These are phyloP conservation scores for Lepidium africanum DNA, from an alignment of 345 rosid genomes.

Conservation along the genomic window DNA sequence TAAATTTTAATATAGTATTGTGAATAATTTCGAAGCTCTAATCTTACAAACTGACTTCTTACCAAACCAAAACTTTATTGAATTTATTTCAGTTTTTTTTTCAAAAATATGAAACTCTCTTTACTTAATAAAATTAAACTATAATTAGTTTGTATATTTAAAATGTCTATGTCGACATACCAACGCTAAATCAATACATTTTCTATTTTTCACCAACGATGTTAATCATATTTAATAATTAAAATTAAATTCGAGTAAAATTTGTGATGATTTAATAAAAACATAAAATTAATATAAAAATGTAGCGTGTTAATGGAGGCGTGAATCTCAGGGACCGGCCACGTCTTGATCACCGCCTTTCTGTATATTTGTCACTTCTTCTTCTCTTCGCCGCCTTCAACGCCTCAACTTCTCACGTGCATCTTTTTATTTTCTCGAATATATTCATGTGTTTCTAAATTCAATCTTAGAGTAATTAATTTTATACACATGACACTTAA, in stretches of 20 bases:
- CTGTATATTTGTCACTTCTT: neutral
- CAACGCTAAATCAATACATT: neutral
- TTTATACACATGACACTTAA: no score
- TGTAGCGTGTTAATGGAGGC: neutral
- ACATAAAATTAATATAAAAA: neutral
- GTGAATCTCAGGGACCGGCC: neutral
- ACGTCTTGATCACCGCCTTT: slow-evolving; percentile 8
- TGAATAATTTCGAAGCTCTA: no score
- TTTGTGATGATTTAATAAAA: neutral
- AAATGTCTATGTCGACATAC: neutral
- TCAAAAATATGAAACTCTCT: neutral
- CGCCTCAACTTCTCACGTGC: neutral
- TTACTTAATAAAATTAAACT: neutral
- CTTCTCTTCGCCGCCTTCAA: neutral
- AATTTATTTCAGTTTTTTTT: no score
- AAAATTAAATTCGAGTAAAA: neutral
- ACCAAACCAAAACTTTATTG: no score
- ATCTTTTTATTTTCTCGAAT: neutral
- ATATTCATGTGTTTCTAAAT: neutral
- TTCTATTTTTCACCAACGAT: neutral
- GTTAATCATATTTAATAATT: neutral
- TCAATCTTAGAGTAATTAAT: no score
- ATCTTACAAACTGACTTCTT: no score
- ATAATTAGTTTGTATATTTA: neutral
- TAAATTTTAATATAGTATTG: no score